Percentiles rank a stretch among this genome's conserved stretches.
Evolutionary conservation across 202 grass and related monocot species (phyloP).

Genomic region (Musa balbisiana): DNA sequence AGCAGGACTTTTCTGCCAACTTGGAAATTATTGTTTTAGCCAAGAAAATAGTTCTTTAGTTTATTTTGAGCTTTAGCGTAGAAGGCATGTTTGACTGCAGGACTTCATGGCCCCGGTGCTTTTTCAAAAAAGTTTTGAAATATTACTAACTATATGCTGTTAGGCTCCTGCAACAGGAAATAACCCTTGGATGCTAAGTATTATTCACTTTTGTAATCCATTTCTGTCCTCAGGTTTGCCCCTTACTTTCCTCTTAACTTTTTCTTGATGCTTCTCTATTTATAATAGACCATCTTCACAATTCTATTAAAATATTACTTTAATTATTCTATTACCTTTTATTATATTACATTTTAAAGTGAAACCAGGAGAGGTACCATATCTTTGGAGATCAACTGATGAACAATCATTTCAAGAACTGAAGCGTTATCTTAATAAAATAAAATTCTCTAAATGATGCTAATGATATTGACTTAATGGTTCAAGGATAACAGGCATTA

Average conservation of each 20-base stretch:
- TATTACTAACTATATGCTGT: not conserved
- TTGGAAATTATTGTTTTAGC: too few species aligned
- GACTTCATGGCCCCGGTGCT: not conserved
- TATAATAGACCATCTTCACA: not conserved
- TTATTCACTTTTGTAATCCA: not conserved
- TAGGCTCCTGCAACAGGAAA: too few species aligned
- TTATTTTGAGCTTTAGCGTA: too few species aligned
- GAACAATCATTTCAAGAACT: not conserved
- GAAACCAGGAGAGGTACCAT: not conserved
- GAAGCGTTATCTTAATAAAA: not conserved
- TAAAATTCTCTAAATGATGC: not conserved
- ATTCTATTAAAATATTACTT: too few species aligned
- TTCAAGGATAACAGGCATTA: not conserved
- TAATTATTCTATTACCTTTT: too few species aligned
- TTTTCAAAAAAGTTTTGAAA: not conserved
- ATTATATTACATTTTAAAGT: not conserved
- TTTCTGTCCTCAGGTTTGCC: not conserved
- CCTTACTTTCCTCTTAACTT: not conserved
- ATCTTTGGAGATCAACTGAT: not conserved
- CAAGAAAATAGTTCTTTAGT: too few species aligned
- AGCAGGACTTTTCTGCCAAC: too few species aligned
- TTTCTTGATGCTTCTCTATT: not conserved
- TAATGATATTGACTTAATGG: not conserved
- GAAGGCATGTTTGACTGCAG: too few species aligned
- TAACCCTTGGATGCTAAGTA: too few species aligned